Percentiles rank a stretch among this genome's conserved stretches.
Conservation (phyloP, 169 alveolate genomes). For the Cyclospora cayetanensis region DNA sequence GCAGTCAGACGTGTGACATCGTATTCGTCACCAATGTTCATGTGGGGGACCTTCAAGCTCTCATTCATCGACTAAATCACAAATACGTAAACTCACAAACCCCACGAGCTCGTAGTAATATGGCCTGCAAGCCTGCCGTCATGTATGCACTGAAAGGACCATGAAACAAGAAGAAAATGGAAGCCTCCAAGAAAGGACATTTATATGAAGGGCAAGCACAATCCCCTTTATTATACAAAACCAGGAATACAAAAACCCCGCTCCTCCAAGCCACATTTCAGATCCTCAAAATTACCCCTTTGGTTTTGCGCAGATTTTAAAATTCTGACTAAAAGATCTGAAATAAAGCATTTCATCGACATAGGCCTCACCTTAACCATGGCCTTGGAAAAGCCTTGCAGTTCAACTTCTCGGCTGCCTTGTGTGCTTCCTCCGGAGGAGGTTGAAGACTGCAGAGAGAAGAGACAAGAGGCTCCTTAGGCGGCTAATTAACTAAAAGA, state of each 20-base stretch:
- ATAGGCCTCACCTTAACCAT: constrained; percentile 73
- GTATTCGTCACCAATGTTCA: constrained; percentile 81
- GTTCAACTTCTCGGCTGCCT: constrained; percentile 44
- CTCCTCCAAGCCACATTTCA: no score
- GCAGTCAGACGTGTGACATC: constrained; percentile 74
- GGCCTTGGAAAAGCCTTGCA: constrained; percentile 70
- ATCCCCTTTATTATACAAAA: background rate
- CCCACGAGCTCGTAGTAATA: no score
- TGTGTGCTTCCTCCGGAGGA: no score
- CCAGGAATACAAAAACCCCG: no score
- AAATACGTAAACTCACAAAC: constrained; percentile 76
- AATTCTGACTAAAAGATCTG: no score
- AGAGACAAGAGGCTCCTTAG: no score
- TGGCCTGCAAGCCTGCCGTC: no score
- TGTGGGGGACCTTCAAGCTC: constrained; percentile 83
- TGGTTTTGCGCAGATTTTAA: no score
- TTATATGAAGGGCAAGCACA: background rate
- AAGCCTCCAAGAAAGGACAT: background rate
- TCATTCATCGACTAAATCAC: constrained; percentile 86
- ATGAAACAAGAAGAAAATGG: background rate
- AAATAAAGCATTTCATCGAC: no score
- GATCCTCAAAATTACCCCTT: background rate
- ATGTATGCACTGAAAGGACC: background rate
- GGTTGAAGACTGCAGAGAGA: no score
- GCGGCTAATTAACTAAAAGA: no score